Conservation (phyloP, 495 filamentous ascomycete species). For the Neurospora terricola region DNA sequence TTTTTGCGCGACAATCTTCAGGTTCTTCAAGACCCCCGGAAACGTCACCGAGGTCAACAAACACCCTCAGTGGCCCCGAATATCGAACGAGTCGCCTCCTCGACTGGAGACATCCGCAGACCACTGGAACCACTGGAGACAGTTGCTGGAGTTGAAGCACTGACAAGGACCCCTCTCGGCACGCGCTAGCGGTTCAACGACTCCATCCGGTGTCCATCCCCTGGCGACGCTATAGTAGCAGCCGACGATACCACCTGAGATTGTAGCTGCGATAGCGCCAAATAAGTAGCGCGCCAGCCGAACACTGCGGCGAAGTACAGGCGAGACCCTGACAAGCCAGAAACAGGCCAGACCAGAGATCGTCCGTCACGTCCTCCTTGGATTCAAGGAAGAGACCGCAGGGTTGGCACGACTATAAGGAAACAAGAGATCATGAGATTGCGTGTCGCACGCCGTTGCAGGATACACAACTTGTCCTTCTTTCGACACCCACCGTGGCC, state of each 20-base stretch:
- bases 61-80: not conserved
- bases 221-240: not conserved
- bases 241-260: not conserved
- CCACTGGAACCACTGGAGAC: not conserved
- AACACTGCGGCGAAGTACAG: not conserved
- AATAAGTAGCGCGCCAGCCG: not conserved
- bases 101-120: not conserved
- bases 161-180: not conserved
- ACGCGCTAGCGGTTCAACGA: not conserved
- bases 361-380: not conserved
- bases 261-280: not conserved
- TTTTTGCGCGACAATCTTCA: too few relatives aligned
- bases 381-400: not conserved
- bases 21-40: not conserved
- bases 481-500: slow-evolving; percentile 16
- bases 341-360: not conserved
- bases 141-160: not conserved
- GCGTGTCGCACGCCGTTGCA: slow-evolving; percentile 1
- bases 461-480: slow-evolving; percentile 5
- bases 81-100: not conserved
- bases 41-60: not conserved
- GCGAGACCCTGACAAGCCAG: not conserved
- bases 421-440: slow-evolving; percentile 20
- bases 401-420: not conserved
- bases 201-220: not conserved